Conservation (phyloP, 495 filamentous ascomycete genomes). For the Hyphodiscus hymeniophilus region DNA sequence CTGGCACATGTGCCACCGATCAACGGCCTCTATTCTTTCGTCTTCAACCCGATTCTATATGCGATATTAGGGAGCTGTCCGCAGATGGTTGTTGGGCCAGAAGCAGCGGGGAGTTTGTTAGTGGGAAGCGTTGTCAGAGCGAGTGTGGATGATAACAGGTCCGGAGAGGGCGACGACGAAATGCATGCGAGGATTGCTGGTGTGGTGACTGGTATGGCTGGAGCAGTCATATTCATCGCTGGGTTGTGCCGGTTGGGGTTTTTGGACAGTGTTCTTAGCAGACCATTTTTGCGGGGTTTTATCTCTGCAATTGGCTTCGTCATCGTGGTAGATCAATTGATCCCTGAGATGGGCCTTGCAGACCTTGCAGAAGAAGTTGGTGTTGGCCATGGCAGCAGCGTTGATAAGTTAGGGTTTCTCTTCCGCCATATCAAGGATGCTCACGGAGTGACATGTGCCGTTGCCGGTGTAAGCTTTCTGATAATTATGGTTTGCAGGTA, state of each 20-base stretch:
- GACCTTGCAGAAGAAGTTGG: constrained; percentile 45
- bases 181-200: constrained; percentile 78
- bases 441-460: constrained; percentile 63
- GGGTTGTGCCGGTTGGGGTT: constrained; percentile 85
- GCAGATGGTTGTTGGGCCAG: constrained; percentile 89
- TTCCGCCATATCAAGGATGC: constrained; percentile 51
- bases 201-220: constrained; percentile 80
- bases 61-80: constrained; percentile 86
- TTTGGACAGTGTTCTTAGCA: constrained; percentile 85
- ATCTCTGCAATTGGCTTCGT: constrained; percentile 95
- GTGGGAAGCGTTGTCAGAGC: constrained; percentile 78
- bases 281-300: constrained; percentile 89
- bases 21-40: constrained; percentile 92
- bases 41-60: constrained; percentile 84
- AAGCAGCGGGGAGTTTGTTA: constrained; percentile 87
- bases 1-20: constrained; percentile 89
- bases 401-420: constrained; percentile 79
- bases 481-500: constrained; percentile 73
- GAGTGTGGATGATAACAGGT: constrained; percentile 60
- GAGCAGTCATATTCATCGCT: constrained; percentile 75
- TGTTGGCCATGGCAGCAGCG: constrained; percentile 71
- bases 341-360: constrained; percentile 81
- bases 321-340: constrained; percentile 89
- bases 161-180: constrained; percentile 60
- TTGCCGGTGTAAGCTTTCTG: constrained; percentile 71